Evolutionary conservation across 2,329 filamentous ascomycete species (phyloP), one percentile per base, ranked within the genome.

Genomic region (Westerdykella sp.): DNA sequence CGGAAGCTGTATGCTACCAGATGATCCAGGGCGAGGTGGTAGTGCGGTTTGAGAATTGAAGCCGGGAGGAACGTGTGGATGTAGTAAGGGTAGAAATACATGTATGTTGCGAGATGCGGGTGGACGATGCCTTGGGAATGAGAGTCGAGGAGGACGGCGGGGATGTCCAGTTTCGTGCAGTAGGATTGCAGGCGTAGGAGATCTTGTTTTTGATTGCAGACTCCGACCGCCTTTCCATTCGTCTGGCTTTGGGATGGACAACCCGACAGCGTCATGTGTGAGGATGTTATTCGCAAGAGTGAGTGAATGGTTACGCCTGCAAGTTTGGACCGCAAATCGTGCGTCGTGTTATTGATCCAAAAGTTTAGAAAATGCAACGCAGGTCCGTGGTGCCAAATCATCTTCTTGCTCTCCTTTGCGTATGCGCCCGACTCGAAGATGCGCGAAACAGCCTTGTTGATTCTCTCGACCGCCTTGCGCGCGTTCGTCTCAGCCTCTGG

Each of bases 351-450:
- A 45, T 59, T 56, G 45, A 66, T 60, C 48, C 53, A 65, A 18
- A 53, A 37, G 3, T 59, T 44, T 5, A 66, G 45, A 36, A 60
- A 57, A 6, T 51, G 53, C 13, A 66, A 23, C 2, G 57, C 48
- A 5, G 62, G 47, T 5, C 60, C 58, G n/a, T 66, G 60, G 36
- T 66, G 63, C 63, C 63, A 66, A 11, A 62, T 46, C 5, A 66
- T 43, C 25, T 55, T 58, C 13, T 47, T 51, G 31, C 16, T 47
- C 39, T 32, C 18, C 14, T 41, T 36, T 9, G 32, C 12, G 15
- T 50, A 49, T 4, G 31, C 45, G 13, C 51, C 44, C 37, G 48
- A 43, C 13, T 51, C 45, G 31, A 60, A 39, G 4, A 53, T 45
- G 7, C 53, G 55, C 31, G 58, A 47, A 12, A 65, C 47, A 12